phyloP scores from a whole-genome alignment of 768 basidiomycete species.

The Lentinus brumalis region DNA sequence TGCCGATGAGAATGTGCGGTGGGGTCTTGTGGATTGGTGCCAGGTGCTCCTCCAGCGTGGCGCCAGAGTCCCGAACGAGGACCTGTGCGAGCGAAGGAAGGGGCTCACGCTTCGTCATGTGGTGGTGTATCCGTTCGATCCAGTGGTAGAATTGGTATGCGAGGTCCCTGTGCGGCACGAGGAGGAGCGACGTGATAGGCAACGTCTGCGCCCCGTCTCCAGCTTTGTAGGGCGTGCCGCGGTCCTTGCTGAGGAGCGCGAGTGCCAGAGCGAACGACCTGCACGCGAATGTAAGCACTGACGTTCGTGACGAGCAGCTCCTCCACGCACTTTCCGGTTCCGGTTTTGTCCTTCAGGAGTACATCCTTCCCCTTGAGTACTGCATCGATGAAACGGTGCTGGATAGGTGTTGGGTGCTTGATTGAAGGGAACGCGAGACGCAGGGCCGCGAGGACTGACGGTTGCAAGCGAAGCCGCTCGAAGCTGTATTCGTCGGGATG shows the following conservation, averaged over 20 bases:
- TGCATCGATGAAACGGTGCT: conserved; percentile 63
- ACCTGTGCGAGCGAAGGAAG: conserved; percentile 57
- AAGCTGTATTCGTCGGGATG: conserved; percentile 36
- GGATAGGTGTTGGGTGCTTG: conserved; percentile 56
- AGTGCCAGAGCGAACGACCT: conserved; percentile 76
- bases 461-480: conserved; percentile 54
- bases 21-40: conserved; percentile 41
- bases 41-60: conserved; percentile 43
- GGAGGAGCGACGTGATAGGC: conserved; percentile 49
- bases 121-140: conserved; percentile 52
- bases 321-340: conserved; percentile 71
- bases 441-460: conserved; percentile 50
- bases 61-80: conserved; percentile 55
- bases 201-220: conserved; percentile 1
- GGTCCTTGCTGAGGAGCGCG: conserved; percentile 55
- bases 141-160: conserved; percentile 68
- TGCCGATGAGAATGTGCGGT: conserved; percentile 72
- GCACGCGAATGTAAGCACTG: neutral
- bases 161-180: conserved; percentile 76
- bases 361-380: conserved; percentile 59
- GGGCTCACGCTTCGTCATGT: conserved; percentile 24
- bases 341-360: conserved; percentile 69
- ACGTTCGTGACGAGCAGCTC: neutral
- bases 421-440: conserved; percentile 64
- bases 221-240: conserved; percentile 9